Evolutionary conservation across 306 rosid genomes (phyloP).

Genomic region (Glycine soja): DNA sequence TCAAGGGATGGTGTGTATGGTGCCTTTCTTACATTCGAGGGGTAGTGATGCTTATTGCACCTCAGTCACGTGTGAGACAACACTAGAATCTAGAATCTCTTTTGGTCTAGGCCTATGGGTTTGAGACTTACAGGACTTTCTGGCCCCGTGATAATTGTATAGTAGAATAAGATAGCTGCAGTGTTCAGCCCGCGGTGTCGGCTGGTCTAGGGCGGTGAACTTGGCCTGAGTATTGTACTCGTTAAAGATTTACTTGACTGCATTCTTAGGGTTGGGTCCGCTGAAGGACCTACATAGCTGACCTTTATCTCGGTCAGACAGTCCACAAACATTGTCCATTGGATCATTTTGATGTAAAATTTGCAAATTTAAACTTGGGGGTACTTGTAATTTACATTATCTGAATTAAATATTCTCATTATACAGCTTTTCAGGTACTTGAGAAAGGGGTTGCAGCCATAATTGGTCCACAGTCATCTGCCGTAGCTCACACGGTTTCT

Average conservation of each 20-base stretch:
- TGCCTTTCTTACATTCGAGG: not conserved
- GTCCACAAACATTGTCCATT: not conserved
- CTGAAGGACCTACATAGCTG: not conserved
- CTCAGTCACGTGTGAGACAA: not conserved
- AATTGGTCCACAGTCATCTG: slow-evolving; percentile 91
- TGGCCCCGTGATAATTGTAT: not conserved
- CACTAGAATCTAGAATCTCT: not conserved
- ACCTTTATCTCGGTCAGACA: not conserved
- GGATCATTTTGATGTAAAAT: slow-evolving; percentile 7
- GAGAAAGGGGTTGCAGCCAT: slow-evolving; percentile 75
- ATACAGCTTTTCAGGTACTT: slow-evolving; percentile 82
- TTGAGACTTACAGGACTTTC: not conserved
- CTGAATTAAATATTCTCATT: slow-evolving; percentile 42
- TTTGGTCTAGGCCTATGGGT: not conserved
- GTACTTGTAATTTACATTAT: slow-evolving; percentile 39
- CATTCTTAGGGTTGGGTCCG: not conserved
- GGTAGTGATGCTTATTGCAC: not conserved
- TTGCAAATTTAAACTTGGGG: slow-evolving; percentile 39
- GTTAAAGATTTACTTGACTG: not conserved
- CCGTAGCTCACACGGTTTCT: slow-evolving; percentile 76
- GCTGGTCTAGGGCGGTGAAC: not conserved
- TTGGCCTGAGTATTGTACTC: not conserved
- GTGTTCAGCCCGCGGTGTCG: not conserved
- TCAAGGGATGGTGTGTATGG: not conserved
- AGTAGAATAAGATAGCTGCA: not conserved